phyloP scores from a whole-genome alignment of 1,284 basidiomycete genomes.

The Macrocybe sp. region DNA sequence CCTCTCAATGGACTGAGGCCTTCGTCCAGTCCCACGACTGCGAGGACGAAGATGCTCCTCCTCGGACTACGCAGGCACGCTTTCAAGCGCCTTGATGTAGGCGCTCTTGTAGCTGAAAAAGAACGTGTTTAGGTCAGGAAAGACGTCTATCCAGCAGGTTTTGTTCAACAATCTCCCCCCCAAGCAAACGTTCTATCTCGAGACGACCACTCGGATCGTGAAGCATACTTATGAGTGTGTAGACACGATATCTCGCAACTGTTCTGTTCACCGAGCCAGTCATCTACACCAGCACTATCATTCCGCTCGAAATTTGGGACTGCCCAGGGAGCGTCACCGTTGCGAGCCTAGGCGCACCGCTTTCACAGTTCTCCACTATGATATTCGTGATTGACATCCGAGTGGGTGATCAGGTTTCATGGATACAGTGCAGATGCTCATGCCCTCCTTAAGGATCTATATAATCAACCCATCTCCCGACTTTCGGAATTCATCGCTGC shows the following conservation, averaged over 20 bases:
- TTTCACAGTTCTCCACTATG: constrained; percentile 74
- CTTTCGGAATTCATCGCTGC: constrained; percentile 75
- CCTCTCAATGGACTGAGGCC: constrained; percentile 22
- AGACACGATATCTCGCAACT: not conserved
- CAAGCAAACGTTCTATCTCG: constrained; percentile 90
- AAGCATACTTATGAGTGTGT: constrained; percentile 82
- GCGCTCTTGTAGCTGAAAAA: too few relatives aligned
- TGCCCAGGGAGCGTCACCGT: constrained; percentile 83
- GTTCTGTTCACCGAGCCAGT: not conserved
- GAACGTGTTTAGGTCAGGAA: constrained; percentile 63
- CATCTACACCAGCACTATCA: constrained; percentile 64
- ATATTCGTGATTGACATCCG: constrained; percentile 98
- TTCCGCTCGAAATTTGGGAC: constrained; percentile 94
- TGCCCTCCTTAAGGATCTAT: constrained; percentile 45
- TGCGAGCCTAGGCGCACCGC: constrained; percentile 66
- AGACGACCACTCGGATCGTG: constrained; percentile 75
- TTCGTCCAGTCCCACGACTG: constrained; percentile 17
- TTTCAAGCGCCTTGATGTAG: not conserved
- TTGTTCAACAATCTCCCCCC: constrained; percentile 83
- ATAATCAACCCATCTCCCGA: constrained; percentile 73
- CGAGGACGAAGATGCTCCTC: constrained; percentile 70
- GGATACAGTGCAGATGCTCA: not conserved
- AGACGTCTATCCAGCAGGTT: constrained; percentile 89
- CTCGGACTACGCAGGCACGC: constrained; percentile 74
- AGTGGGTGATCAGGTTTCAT: constrained; percentile 37